Evolutionary conservation across 208 protist genomes (phyloP).

Genomic region (Tritrichomonas foetus): DNA sequence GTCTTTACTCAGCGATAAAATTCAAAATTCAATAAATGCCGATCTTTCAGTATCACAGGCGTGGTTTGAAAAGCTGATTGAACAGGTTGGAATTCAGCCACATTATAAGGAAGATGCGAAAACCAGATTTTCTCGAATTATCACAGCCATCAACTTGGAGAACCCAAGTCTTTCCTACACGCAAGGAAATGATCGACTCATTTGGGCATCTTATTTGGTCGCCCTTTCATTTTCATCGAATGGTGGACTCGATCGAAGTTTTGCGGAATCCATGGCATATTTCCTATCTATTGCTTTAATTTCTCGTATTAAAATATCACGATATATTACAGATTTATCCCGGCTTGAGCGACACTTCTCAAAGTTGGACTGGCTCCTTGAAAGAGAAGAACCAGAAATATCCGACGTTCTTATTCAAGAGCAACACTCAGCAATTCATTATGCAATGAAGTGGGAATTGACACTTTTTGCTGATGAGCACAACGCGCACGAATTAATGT

Average conservation of each 20-base stretch:
- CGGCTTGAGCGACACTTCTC: not conserved
- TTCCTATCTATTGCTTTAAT: not conserved
- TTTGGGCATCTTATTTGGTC: not conserved
- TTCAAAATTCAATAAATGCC: not conserved
- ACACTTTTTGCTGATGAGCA: not conserved
- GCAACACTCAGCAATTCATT: not conserved
- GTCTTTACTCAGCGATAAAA: not conserved
- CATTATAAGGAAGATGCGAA: not conserved
- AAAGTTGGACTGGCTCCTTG: not conserved
- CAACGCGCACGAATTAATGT: not conserved
- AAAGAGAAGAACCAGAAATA: not conserved
- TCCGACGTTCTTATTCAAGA: not conserved
- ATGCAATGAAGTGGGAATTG: not conserved
- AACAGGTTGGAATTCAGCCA: not conserved
- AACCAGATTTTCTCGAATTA: not conserved
- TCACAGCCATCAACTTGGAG: not conserved
- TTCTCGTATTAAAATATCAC: not conserved
- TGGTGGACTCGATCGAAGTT: not conserved
- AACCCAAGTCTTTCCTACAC: not conserved
- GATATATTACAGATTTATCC: not conserved
- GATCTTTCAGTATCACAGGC: not conserved
- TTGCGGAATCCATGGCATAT: not conserved
- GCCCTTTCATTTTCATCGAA: not conserved
- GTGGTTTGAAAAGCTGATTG: not conserved
- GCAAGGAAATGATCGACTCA: not conserved